phyloP scores from a whole-genome alignment of 1,284 basidiomycete species.

The Tilletia walkeri region DNA sequence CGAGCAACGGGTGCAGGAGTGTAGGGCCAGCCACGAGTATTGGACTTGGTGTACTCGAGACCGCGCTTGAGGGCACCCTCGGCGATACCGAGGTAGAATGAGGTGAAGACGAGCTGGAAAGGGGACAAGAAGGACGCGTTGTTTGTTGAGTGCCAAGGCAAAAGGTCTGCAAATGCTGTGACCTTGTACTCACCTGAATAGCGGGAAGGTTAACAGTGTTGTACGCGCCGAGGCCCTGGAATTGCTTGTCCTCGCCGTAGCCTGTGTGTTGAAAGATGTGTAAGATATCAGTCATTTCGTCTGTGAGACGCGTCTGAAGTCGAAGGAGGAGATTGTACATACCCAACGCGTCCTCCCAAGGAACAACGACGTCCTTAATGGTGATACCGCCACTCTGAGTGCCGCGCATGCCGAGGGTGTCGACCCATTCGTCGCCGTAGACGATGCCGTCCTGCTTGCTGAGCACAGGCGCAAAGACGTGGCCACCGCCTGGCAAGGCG shows the following conservation, averaged over 20 bases:
- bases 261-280: slow-evolving; percentile 10
- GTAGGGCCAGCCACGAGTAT: slow-evolving; percentile 55
- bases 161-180: neutral
- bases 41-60: slow-evolving; percentile 47
- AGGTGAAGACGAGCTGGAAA: slow-evolving; percentile 44
- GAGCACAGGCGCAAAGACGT: slow-evolving; percentile 52
- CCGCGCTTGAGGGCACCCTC: slow-evolving; percentile 51
- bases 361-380: slow-evolving; percentile 46
- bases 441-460: slow-evolving; percentile 48
- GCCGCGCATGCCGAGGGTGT: slow-evolving; percentile 55
- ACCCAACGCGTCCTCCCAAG: slow-evolving; percentile 49
- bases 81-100: slow-evolving; percentile 56
- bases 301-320: neutral
- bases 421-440: slow-evolving; percentile 56
- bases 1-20: slow-evolving; percentile 39
- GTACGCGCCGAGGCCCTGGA: slow-evolving; percentile 49
- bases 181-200: slow-evolving; percentile 37
- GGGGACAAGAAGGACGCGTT: slow-evolving; percentile 3
- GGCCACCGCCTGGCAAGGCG: slow-evolving; percentile 29
- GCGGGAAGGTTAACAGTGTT: slow-evolving; percentile 54
- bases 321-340: neutral
- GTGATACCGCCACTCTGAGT: slow-evolving; percentile 49
- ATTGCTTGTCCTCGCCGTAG: slow-evolving; percentile 33
- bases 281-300: too few species aligned
- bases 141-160: neutral